phyloP scores from a whole-genome alignment of 768 basidiomycete species.

The Hericium rajendrae region DNA sequence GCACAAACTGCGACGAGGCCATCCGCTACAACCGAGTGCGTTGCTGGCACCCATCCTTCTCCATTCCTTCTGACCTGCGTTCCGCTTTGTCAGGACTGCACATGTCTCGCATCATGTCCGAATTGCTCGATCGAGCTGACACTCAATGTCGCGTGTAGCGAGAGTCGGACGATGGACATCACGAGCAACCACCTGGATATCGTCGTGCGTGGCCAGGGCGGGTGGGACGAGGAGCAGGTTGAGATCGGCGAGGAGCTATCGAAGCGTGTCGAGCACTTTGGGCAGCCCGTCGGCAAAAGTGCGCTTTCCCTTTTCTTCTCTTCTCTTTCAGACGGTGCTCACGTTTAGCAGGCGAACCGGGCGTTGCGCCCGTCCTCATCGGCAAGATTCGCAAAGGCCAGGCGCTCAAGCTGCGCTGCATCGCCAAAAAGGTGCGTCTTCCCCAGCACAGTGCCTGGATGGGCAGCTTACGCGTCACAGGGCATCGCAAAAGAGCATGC shows the following conservation, averaged over 20 bases:
- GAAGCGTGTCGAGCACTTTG: constrained; percentile 68
- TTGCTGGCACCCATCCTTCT: constrained; percentile 6
- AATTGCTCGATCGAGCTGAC: constrained; percentile 79
- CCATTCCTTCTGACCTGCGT: neutral
- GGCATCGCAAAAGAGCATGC: constrained; percentile 98
- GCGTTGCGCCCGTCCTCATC: constrained; percentile 63
- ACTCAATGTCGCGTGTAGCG: constrained; percentile 69
- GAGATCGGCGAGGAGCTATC: constrained; percentile 61
- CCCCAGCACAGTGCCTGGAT: neutral
- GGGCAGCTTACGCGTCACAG: constrained; percentile 29
- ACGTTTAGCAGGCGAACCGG: constrained; percentile 44
- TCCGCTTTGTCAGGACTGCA: constrained; percentile 63
- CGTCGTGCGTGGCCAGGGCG: constrained; percentile 23
- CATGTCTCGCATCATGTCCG: constrained; percentile 74
- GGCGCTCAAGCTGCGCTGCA: constrained; percentile 75
- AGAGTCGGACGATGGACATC: constrained; percentile 65
- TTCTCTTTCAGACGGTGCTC: neutral
- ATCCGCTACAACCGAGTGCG: constrained; percentile 70
- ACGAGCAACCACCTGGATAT: constrained; percentile 81
- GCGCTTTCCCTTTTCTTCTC: constrained; percentile 18
- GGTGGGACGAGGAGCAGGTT: constrained; percentile 25
- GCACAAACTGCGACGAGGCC: constrained; percentile 80
- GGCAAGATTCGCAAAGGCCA: constrained; percentile 93
- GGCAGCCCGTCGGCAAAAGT: constrained; percentile 82
- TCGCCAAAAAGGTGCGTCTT: constrained; percentile 79